A percentile compares a stretch with the other conserved stretches of the same genome.
Conservation (phyloP, 225 moss, liverwort and hornwort species). For the Thuidium tamariscinum region DNA sequence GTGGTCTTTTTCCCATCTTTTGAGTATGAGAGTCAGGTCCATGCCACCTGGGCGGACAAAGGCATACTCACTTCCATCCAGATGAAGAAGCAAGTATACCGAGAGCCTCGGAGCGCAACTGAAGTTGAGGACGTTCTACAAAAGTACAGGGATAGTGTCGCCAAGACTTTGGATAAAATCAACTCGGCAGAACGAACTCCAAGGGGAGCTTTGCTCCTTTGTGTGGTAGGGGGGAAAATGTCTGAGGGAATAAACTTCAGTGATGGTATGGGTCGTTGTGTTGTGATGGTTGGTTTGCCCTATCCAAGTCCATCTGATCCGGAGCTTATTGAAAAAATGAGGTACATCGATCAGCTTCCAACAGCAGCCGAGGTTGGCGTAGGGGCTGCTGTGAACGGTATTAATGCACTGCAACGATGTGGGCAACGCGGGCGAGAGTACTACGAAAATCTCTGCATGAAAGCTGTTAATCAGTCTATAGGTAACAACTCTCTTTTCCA, state of each 20-base stretch:
- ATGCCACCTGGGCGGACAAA: conserved; percentile 60
- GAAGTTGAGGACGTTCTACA: conserved; percentile 58
- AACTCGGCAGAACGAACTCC: conserved; percentile 9
- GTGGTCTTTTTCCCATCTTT: conserved; percentile 90
- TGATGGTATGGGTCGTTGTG: conserved; percentile 97
- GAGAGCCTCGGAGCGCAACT: conserved; percentile 69
- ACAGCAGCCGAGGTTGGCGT: background rate
- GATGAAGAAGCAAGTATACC: conserved; percentile 60
- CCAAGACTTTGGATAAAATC: conserved; percentile 5
- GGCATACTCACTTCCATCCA: conserved; percentile 60
- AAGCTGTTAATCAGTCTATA: conserved; percentile 94
- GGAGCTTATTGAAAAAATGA: conserved; percentile 86
- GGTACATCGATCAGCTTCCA: conserved; percentile 68
- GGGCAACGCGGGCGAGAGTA: conserved; percentile 75
- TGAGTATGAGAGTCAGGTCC: conserved; percentile 84
- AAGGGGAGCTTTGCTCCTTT: conserved; percentile 75
- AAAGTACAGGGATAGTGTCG: conserved; percentile 58
- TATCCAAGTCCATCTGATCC: conserved; percentile 88
- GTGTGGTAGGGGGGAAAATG: conserved; percentile 97
- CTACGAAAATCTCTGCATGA: conserved; percentile 98
- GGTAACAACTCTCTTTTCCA: conserved; percentile 18
- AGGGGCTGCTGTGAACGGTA: background rate
- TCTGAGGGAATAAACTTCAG: conserved; percentile 98
- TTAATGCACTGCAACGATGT: conserved; percentile 12
- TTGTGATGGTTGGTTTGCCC: conserved; percentile 91